These are phyloP conservation scores for Apiotrichum siamense DNA, from an alignment of 1,284 basidiomycete genomes.

Conservation along the genomic window DNA sequence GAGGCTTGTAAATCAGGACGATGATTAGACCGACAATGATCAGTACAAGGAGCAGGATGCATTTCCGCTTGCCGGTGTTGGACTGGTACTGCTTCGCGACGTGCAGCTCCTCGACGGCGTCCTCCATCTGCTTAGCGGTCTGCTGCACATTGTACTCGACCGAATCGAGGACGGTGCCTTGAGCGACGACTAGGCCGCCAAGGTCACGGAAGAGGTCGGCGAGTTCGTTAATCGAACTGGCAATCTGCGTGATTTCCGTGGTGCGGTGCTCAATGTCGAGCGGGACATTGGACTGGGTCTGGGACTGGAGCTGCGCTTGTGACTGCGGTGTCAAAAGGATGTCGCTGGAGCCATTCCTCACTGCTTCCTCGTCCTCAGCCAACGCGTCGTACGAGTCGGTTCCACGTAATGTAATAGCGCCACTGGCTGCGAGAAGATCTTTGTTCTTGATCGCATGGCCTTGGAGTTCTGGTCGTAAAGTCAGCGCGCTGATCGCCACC, in stretches of 20 bases:
- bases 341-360: conserved; percentile 27
- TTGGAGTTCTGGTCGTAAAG: conserved; percentile 63
- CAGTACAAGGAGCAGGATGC: conserved; percentile 85
- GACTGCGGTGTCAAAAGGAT: conserved; percentile 20
- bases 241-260: conserved; percentile 81
- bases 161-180: conserved; percentile 92
- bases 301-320: conserved; percentile 37
- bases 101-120: conserved; percentile 77
- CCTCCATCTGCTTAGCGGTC: conserved; percentile 71
- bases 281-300: conserved; percentile 49
- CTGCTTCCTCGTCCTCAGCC: conserved; percentile 76
- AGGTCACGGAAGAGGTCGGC: conserved; percentile 96
- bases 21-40: conserved; percentile 73
- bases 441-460: conserved; percentile 92
- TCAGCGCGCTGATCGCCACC: neutral
- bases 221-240: conserved; percentile 80
- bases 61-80: conserved; percentile 81
- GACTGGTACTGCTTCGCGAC: conserved; percentile 86
- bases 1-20: conserved; percentile 47
- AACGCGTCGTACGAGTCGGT: conserved; percentile 71
- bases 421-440: conserved; percentile 72
- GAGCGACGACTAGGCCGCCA: conserved; percentile 88
- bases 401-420: conserved; percentile 71
- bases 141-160: conserved; percentile 97
- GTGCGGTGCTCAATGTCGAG: conserved; percentile 60